A percentile compares a stretch with the other conserved stretches of the same genome.
These are phyloP conservation scores for Anacardium occidentale DNA, from an alignment of 345 rosid genomes.

Conservation along the genomic window DNA sequence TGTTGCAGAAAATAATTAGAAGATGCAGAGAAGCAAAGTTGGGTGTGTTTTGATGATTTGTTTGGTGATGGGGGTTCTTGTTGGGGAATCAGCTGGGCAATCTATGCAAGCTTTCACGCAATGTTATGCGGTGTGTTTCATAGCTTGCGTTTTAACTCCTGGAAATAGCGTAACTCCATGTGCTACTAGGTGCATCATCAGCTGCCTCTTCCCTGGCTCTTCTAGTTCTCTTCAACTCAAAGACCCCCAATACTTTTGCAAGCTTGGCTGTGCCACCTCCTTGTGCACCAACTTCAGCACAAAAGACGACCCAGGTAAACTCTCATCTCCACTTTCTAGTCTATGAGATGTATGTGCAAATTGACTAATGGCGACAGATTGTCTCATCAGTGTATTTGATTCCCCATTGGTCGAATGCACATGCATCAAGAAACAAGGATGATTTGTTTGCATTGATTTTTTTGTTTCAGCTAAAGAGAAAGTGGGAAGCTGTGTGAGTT, in stretches of 20 bases:
- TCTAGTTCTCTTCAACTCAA: not conserved
- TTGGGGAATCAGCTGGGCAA: slow-evolving; percentile 24
- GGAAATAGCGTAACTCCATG: slow-evolving; percentile 12
- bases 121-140: slow-evolving; percentile 40
- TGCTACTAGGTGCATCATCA: slow-evolving; percentile 34
- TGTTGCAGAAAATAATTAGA: not conserved
- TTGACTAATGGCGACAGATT: no score
- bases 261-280: slow-evolving; percentile 46
- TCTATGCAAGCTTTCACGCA: slow-evolving; percentile 21
- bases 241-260: slow-evolving; percentile 33
- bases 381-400: no score
- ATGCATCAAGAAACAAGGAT: no score
- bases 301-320: slow-evolving; percentile 35
- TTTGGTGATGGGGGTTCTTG: slow-evolving; percentile 7
- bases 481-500: slow-evolving; percentile 43
- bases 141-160: slow-evolving; percentile 28
- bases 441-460: not conserved
- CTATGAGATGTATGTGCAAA: no score
- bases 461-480: slow-evolving; percentile 33
- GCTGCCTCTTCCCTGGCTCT: slow-evolving; percentile 28
- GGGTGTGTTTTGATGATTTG: slow-evolving; percentile 10
- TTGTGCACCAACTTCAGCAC: slow-evolving; percentile 46
- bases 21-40: slow-evolving; percentile 14
- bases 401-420: no score
- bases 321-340: not conserved